These are phyloP conservation scores for Diplosphaera chodatii DNA, from an alignment of 139 green algal genomes.

Conservation along the genomic window DNA sequence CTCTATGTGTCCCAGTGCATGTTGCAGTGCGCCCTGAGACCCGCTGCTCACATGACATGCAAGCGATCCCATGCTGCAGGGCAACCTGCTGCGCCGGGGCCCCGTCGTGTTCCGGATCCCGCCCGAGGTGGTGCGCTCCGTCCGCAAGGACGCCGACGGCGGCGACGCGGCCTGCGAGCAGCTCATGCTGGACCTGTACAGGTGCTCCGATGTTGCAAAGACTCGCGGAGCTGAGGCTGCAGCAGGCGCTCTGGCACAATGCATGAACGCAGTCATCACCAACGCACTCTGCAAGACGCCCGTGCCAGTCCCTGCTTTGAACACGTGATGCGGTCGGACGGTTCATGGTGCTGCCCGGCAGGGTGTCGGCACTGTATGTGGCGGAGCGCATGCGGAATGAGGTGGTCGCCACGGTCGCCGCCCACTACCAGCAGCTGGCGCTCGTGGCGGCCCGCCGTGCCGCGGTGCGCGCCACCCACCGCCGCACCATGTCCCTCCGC, in stretches of 20 bases:
- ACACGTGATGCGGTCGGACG: too few species aligned
- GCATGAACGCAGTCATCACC: too few species aligned
- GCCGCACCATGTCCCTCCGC: not conserved
- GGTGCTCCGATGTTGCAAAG: too few species aligned
- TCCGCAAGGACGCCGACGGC: not conserved
- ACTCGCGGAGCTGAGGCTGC: too few species aligned
- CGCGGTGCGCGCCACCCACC: not conserved
- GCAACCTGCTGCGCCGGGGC: slow-evolving; percentile 30
- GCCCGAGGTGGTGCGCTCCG: slow-evolving; percentile 6
- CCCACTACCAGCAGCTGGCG: slow-evolving; percentile 18
- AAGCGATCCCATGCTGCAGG: slow-evolving; percentile 5
- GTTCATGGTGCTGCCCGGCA: too few species aligned
- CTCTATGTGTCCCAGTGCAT: too few species aligned
- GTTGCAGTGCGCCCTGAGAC: too few species aligned
- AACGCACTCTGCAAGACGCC: too few species aligned
- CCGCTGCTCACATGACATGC: too few species aligned
- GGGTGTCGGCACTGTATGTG: slow-evolving; percentile 17
- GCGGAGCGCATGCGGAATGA: slow-evolving; percentile 14
- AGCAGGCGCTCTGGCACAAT: too few species aligned
- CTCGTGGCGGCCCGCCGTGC: slow-evolving; percentile 4
- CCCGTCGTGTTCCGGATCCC: slow-evolving; percentile 32
- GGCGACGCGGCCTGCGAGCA: slow-evolving; percentile 13
- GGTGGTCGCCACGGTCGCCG: slow-evolving; percentile 8
- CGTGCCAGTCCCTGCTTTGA: too few species aligned
- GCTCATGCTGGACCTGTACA: slow-evolving; percentile 19